Percentiles rank a stretch among this genome's conserved stretches.
Conservation (phyloP, 75 land plant species). For the Sequoiadendron giganteum region DNA sequence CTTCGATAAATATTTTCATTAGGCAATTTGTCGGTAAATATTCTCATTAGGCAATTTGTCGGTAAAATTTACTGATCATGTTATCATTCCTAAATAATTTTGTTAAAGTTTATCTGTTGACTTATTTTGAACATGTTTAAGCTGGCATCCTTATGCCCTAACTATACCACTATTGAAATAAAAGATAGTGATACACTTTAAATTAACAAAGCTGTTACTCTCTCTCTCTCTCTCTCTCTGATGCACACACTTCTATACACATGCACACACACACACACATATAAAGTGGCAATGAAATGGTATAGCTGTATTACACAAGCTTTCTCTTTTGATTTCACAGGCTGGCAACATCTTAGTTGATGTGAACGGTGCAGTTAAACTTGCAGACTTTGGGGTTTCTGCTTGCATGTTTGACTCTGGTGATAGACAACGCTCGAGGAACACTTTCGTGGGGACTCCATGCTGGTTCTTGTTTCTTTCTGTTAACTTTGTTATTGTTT, state of each 20-base stretch:
- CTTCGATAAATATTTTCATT: neutral
- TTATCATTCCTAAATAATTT: neutral
- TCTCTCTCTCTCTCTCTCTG: neutral
- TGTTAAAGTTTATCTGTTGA: neutral
- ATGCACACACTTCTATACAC: neutral
- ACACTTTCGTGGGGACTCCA: constrained; percentile 98
- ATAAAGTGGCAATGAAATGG: neutral
- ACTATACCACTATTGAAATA: neutral
- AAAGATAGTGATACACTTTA: neutral
- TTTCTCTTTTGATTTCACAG: constrained; percentile 28
- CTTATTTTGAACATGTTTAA: neutral
- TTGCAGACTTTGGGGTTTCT: constrained; percentile 97
- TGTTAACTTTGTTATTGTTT: constrained; percentile 12
- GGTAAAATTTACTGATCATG: neutral
- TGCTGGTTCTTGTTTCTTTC: constrained; percentile 68
- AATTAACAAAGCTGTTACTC: neutral
- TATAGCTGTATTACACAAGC: neutral
- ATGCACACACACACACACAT: neutral
- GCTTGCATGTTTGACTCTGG: constrained; percentile 98
- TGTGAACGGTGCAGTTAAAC: constrained; percentile 71
- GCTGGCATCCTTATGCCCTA: neutral
- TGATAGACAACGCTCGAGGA: constrained; percentile 85
- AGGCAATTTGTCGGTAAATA: neutral
- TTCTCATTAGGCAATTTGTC: neutral
- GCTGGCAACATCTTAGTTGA: constrained; percentile 95